Base-by-base conservation (phyloP, 1,139 yeast genomes). In the Scheffersomyces titani region DNA sequence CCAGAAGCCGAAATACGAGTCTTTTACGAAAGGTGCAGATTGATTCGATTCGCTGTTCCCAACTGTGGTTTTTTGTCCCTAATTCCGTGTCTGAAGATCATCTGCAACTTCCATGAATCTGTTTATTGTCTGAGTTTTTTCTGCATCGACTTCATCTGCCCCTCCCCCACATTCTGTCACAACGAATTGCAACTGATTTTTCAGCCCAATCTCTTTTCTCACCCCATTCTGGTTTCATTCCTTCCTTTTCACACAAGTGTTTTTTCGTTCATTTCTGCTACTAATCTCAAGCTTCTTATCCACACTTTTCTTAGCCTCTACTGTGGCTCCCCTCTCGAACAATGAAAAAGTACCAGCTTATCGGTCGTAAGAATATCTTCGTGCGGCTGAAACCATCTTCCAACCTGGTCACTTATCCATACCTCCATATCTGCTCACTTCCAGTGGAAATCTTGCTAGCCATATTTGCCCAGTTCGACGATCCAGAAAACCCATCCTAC, bases 381-480 rank as follows among this genome's bases (percentile, higher is more conserved):
- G 55, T 54, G 44, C 55, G 58, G 54, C 51, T 51, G 30, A 44
- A 50, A n/a, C 49, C 49, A 19, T 16, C 30, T 19, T 18, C 50
- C 30, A 57, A 52, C 36, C 40, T 58, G 4, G 62, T 59, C 5
- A 56, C 63, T 9, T 78, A 78, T 57, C 73, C 73, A 1, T 48
- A 57, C 6, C 55, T 57, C 5, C 82, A 78, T 58, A 30, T 79
- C 7, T 71, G 70, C 57, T 75, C 78, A n/a, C 63, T 78, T 22
- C 86, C 86, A 3, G 60, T 69, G 19, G 86, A 82, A 61, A 67
- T 82, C 5, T 61, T 81, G 5, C 60, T 73, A 21, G 67, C 70
- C 50, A 72, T 82, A 45, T 70, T 81, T 36, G 60, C 64, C 6
- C 59, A 66, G 50, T 60, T 78, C 19, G 62, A 57, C 11, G 65